Evolutionary conservation across 1,284 basidiomycete species (phyloP), one percentile per base, ranked within the genome.

Genomic region (Cryptococcus amylolentus): DNA sequence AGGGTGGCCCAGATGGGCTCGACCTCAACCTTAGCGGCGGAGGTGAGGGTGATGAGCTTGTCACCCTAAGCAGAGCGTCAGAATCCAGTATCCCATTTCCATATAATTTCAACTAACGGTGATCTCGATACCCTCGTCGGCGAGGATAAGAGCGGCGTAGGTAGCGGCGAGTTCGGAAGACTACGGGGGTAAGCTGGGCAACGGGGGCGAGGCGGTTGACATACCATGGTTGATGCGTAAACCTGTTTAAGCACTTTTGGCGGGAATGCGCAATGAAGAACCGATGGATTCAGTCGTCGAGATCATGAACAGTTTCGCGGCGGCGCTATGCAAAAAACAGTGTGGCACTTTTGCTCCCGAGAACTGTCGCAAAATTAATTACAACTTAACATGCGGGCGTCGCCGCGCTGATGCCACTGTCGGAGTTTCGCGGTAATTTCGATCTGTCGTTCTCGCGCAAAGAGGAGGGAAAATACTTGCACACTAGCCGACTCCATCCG

Each of bases 1-100:
- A 98, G 88, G 49, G 87, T 81, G 61, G 94, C 93, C 95, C 95
- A 98, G 83, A 98, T 98, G 63, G 92, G 85, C 82, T 98, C 96
- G 62, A 97, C 77, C 52, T 97, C 92, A 61, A 91, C 83, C 63
- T 81, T 81, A 57, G 95, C 95, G 55, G 91, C 93, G 56, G 77
- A 78, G 70, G 89, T 91, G 73, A 98, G 79, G 55, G 91, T 82
- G 55, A 83, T 65, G 77, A 98, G 90, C 83, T 96, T 97, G 77
- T 97, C 94, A 63, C 91, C 80, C 91, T 96, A 71, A 45, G 14
- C 28, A 45, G 26, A 43, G 42, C 41, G 27, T 13, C 48, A 53
- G 31, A 31, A 47, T 41, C 28, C 38, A 1, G 20, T 8, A 28
- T 55, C 39, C 6, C 2, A 42, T 26, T n/a, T n/a, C 41, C 20